These are phyloP conservation scores for Amphicarpaea edgeworthii DNA, from an alignment of 306 rosid genomes.

Conservation along the genomic window DNA sequence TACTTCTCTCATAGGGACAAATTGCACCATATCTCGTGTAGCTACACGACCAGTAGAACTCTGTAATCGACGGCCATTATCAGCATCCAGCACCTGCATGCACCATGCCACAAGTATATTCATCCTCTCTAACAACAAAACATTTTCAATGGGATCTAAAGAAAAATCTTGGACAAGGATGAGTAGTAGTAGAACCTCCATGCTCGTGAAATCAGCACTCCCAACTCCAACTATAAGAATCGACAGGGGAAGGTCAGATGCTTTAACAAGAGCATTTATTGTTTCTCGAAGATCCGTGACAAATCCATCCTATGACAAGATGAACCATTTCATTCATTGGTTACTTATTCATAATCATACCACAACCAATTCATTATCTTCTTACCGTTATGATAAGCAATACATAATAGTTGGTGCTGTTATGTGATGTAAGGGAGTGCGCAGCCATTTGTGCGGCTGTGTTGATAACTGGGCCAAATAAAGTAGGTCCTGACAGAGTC, in stretches of 20 bases:
- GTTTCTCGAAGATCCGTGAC: slow-evolving; percentile 92
- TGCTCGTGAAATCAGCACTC: slow-evolving; percentile 72
- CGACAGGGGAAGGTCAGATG: slow-evolving; percentile 90
- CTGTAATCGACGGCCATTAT: slow-evolving; percentile 66
- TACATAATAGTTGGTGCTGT: slow-evolving; percentile 61
- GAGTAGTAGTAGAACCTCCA: slow-evolving; percentile 65
- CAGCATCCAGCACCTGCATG: slow-evolving; percentile 88
- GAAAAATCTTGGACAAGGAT: slow-evolving; percentile 7
- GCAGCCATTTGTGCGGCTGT: slow-evolving; percentile 76
- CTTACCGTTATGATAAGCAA: slow-evolving; percentile 85
- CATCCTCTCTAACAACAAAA: slow-evolving; percentile 4
- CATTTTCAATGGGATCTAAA: background rate
- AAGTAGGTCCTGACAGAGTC: slow-evolving; percentile 78
- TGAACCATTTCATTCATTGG: background rate
- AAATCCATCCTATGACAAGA: slow-evolving; percentile 77
- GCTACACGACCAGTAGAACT: slow-evolving; percentile 77
- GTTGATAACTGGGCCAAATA: slow-evolving; percentile 83
- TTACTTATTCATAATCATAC: background rate
- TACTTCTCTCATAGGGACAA: slow-evolving; percentile 81
- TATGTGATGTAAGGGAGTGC: slow-evolving; percentile 54
- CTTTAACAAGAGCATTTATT: slow-evolving; percentile 73
- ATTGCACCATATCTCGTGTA: slow-evolving; percentile 84
- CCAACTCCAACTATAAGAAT: slow-evolving; percentile 93
- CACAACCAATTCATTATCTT: background rate
- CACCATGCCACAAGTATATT: slow-evolving; percentile 23